A percentile compares a stretch with the other conserved stretches of the same genome.
Evolutionary conservation across 768 basidiomycete genomes (phyloP).

Genomic region (Inosperma sp.): DNA sequence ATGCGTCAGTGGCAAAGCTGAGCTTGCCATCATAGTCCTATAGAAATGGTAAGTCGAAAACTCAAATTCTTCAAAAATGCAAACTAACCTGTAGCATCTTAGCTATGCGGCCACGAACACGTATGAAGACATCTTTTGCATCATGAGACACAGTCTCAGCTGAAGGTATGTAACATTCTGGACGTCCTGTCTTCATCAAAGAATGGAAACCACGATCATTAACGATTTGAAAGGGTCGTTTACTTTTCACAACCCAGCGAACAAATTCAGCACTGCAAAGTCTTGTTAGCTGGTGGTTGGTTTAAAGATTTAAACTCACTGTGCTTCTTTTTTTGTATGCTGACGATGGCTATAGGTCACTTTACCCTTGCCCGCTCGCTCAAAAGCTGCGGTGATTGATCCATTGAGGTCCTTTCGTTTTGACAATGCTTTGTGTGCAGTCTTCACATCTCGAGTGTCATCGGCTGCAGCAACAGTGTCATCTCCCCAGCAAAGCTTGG

Average conservation of each 20-base stretch:
- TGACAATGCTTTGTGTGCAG: constrained; percentile 5
- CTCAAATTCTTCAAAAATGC: background rate
- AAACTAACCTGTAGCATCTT: constrained; percentile 6
- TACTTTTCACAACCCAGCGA: constrained; percentile 4
- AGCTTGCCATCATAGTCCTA: constrained; percentile 27
- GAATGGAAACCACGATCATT: constrained; percentile 6
- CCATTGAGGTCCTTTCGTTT: constrained; percentile 11
- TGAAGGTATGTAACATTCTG: too few relatives aligned
- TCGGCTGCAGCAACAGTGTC: constrained; percentile 18
- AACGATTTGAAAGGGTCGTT: constrained; percentile 9
- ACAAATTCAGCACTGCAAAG: constrained; percentile 6
- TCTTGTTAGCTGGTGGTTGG: background rate
- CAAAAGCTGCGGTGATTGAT: constrained; percentile 27
- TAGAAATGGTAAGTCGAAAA: constrained; percentile 27
- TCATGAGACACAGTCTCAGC: constrained; percentile 1
- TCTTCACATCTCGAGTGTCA: constrained; percentile 4
- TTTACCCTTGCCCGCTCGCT: constrained; percentile 18
- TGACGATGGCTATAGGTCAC: constrained; percentile 25
- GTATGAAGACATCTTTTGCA: background rate
- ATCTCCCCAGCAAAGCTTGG: constrained; percentile 24
- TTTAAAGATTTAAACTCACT: constrained; percentile 12
- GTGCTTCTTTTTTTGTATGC: constrained; percentile 19
- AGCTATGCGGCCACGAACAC: constrained; percentile 1
- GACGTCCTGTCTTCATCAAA: constrained; percentile 8
- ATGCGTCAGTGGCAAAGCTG: constrained; percentile 29